A percentile compares a stretch with the other conserved stretches of the same genome.
Evolutionary conservation across 306 rosid species (phyloP).

Genomic region (Cicer arietinum): DNA sequence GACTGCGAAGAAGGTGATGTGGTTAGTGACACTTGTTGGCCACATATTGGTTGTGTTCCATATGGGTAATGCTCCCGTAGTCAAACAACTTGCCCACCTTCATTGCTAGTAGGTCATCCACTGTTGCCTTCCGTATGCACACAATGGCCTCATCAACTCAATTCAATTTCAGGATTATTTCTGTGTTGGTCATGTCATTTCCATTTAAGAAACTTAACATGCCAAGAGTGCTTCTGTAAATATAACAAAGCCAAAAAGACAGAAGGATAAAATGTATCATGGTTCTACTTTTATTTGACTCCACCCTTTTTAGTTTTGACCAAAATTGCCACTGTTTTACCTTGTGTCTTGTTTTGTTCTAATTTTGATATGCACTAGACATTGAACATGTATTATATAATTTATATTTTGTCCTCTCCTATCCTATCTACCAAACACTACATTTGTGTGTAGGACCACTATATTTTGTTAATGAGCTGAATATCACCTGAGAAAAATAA

Average conservation of each 20-base stretch:
- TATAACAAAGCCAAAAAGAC: background rate
- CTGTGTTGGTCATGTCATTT: background rate
- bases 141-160: background rate
- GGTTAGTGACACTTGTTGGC: no score
- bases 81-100: no score
- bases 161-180: background rate
- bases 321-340: background rate
- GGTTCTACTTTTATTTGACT: background rate
- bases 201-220: background rate
- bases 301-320: background rate
- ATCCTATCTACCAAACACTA: conserved; percentile 17
- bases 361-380: background rate
- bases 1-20: background rate
- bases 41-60: no score
- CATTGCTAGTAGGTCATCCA: background rate
- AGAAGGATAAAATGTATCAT: conserved; percentile 1
- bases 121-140: background rate
- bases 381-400: background rate
- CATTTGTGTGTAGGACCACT: conserved; percentile 10
- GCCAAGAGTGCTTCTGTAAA: background rate
- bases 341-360: background rate
- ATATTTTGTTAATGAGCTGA: conserved; percentile 28
- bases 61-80: no score
- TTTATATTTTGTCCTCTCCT: background rate
- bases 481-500: conserved; percentile 6